phyloP scores from a whole-genome alignment of 2,329 filamentous ascomycete species.

The Neofusicoccum sp. region DNA sequence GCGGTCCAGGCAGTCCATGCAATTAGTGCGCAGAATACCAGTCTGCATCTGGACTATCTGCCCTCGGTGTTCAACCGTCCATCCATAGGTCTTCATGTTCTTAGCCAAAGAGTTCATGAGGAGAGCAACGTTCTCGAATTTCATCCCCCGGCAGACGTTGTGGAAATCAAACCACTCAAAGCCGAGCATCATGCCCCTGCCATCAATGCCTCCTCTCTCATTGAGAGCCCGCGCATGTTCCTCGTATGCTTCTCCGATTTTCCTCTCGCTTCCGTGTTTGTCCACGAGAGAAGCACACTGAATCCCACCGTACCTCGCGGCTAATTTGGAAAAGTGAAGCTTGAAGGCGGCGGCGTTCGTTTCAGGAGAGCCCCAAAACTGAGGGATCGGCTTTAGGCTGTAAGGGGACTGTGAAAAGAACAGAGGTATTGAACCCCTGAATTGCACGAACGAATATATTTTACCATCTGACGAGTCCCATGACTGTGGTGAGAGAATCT shows the following conservation, averaged over 20 bases:
- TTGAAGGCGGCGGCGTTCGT: constrained; percentile 77
- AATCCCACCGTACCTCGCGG: constrained; percentile 68
- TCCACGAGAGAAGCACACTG: constrained; percentile 85
- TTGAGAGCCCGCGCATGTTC: constrained; percentile 66
- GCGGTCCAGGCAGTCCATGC: constrained; percentile 96
- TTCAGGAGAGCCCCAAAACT: constrained; percentile 75
- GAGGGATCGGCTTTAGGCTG: constrained; percentile 82
- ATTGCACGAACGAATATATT: constrained; percentile 80
- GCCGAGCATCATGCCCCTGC: constrained; percentile 49
- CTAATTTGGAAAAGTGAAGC: constrained; percentile 72
- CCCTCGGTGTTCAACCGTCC: constrained; percentile 59
- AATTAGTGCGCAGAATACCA: constrained; percentile 89
- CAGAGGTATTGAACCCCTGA: constrained; percentile 86
- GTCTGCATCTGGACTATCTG: constrained; percentile 54
- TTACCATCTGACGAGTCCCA: constrained; percentile 61
- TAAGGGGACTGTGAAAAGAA: constrained; percentile 97
- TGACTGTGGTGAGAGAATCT: constrained; percentile 72
- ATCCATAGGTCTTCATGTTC: constrained; percentile 68
- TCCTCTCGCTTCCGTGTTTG: constrained; percentile 77
- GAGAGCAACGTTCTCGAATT: constrained; percentile 88
- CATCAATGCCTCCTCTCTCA: constrained; percentile 52
- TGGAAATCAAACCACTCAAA: constrained; percentile 99
- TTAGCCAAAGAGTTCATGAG: constrained; percentile 69
- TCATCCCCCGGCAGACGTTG: constrained; percentile 88
- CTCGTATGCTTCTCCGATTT: constrained; percentile 77